Evolutionary conservation across 2,329 filamentous ascomycete species (phyloP).

Genomic region (Pseudogymnoascus sp.): DNA sequence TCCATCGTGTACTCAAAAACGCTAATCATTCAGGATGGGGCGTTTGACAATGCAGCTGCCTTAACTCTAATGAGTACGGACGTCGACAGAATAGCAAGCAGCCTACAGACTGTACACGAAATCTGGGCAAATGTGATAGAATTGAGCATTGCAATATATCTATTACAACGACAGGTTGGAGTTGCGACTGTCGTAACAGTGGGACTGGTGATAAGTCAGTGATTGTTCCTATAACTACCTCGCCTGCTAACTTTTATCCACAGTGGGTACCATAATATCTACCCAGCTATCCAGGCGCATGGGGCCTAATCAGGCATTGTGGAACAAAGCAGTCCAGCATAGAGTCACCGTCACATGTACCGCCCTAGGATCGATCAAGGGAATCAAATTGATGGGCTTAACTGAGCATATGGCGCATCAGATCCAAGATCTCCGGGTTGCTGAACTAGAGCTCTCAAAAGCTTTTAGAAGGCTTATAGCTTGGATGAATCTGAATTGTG

Average conservation of each 20-base stretch:
- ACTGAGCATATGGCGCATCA: constrained; percentile 16
- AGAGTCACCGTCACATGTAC: constrained; percentile 32
- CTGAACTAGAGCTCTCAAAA: constrained; percentile 9
- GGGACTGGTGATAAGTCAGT: background rate
- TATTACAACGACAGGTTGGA: constrained; percentile 33
- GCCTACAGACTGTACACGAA: constrained; percentile 28
- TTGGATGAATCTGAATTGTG: background rate
- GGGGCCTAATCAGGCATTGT: constrained; percentile 17
- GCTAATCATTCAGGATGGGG: constrained; percentile 24
- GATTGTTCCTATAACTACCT: background rate
- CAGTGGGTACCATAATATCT: background rate
- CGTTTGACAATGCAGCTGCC: constrained; percentile 30
- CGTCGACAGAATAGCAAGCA: constrained; percentile 31
- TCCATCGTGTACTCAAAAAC: constrained; percentile 44
- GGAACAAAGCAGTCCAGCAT: constrained; percentile 33
- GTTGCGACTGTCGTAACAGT: background rate
- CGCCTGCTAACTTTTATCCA: background rate
- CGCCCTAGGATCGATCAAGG: constrained; percentile 34
- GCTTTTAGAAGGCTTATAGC: background rate
- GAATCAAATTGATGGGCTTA: constrained; percentile 36
- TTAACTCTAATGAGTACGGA: constrained; percentile 39
- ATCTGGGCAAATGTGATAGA: constrained; percentile 35
- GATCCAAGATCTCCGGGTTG: background rate
- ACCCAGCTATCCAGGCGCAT: constrained; percentile 5
- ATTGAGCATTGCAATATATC: constrained; percentile 31